These are phyloP conservation scores for Tuber indicum DNA, from an alignment of 495 filamentous ascomycete genomes.

Conservation along the genomic window DNA sequence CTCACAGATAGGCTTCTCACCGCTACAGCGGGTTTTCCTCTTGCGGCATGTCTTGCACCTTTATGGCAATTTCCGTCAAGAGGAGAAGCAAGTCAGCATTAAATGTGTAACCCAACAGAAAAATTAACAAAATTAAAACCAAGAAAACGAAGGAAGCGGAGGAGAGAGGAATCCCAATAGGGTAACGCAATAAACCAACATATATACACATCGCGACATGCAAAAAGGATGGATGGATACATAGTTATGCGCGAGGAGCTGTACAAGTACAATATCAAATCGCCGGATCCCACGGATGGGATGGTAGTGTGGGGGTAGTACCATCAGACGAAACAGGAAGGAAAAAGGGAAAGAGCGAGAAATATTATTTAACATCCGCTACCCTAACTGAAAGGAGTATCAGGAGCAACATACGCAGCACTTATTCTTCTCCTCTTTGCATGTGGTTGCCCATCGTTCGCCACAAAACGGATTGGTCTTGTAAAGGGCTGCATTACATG, in stretches of 20 bases:
- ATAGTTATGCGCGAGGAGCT: constrained; percentile 14
- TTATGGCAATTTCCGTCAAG: constrained; percentile 27
- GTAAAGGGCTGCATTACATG: constrained; percentile 40
- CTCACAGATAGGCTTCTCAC: constrained; percentile 66
- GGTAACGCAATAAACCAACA: constrained; percentile 13
- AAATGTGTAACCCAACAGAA: constrained; percentile 20
- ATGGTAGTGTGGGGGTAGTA: constrained; percentile 15
- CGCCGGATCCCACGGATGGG: constrained; percentile 11
- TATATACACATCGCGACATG: constrained; percentile 1
- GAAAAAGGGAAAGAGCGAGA: constrained; percentile 14
- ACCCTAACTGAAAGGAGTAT: constrained; percentile 2
- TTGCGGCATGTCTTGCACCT: constrained; percentile 75
- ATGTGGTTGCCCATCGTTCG: constrained; percentile 73
- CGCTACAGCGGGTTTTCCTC: constrained; percentile 76
- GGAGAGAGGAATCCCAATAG: constrained; percentile 13
- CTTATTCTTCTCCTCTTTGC: constrained; percentile 74
- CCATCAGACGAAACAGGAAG: constrained; percentile 22
- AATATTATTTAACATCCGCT: constrained; percentile 23
- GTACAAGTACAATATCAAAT: constrained; percentile 26
- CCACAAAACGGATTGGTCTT: constrained; percentile 66
- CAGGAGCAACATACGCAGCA: constrained; percentile 58
- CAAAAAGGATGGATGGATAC: constrained; percentile 21
- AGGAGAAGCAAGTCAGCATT: constrained; percentile 37
- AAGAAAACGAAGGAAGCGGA: background rate
- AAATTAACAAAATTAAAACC: constrained; percentile 15